A percentile compares a stretch with the other conserved stretches of the same genome.
Conservation (phyloP, 192 early-diverging fungal genomes). For the Rhizoclosmatium globosum region DNA sequence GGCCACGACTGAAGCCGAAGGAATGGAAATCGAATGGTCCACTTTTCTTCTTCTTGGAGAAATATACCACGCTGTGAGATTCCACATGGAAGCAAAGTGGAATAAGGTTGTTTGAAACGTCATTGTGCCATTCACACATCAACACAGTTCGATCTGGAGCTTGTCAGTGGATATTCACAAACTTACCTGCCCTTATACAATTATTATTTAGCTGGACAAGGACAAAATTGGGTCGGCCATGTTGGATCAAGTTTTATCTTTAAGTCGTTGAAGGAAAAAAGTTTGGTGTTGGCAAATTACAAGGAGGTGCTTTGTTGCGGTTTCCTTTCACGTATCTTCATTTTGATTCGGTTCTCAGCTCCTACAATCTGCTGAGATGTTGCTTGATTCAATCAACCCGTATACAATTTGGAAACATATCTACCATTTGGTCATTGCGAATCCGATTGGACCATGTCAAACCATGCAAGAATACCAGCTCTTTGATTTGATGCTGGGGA, state of each 20-base stretch:
- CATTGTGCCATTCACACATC: not conserved
- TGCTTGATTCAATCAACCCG: constrained; percentile 89
- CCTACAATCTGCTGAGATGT: constrained; percentile 86
- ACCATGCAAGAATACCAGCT: no score
- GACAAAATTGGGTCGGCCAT: constrained; percentile 82
- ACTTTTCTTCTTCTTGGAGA: no score
- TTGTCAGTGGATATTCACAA: constrained; percentile 37
- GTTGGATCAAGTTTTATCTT: constrained; percentile 76
- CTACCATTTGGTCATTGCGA: constrained; percentile 31
- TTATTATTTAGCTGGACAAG: constrained; percentile 87
- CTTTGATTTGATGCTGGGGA: no score
- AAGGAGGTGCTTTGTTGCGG: constrained; percentile 27
- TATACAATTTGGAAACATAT: constrained; percentile 83
- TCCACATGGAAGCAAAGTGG: constrained; percentile 81
- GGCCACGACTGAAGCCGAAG: no score
- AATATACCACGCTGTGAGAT: constrained; percentile 86
- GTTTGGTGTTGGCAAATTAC: not conserved
- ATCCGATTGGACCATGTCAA: not conserved
- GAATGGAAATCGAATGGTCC: no score
- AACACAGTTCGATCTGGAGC: constrained; percentile 24
- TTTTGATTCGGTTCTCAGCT: no score
- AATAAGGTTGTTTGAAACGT: no score
- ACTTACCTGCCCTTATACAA: constrained; percentile 74
- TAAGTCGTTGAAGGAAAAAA: constrained; percentile 61
- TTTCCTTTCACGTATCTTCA: no score